Base-by-base conservation (phyloP, 2,329 filamentous ascomycete genomes). In the Madurella mycetomatis region DNA sequence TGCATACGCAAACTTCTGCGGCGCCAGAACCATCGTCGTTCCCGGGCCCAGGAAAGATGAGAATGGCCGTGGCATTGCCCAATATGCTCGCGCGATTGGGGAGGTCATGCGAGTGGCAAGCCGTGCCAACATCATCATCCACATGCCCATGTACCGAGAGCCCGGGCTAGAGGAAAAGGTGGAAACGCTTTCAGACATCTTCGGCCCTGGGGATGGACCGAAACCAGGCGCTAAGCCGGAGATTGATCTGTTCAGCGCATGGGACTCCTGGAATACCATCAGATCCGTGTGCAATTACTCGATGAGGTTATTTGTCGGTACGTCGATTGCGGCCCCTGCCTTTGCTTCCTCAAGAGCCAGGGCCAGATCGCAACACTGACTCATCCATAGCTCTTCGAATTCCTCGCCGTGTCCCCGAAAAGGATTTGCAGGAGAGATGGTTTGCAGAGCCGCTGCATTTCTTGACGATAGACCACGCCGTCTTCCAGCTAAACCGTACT, bases 221-320 rank as follows among this genome's bases (percentile, higher is more conserved):
- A 56, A 65, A 9, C 57, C 70, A 1, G 66, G 70, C 12, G 61
- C 70, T 34, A 64, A 65, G 7, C 73, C 76, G 32, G 78, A 83
- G 18, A 74, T 86, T 56, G 87, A 92, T 64, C 70, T 88, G 0
- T 94, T 90, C 70, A 85, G 85, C 50, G 80, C 86, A 2, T 99
- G 95, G 95, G 92, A 97, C 71, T 86, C 88, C 1, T 99, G 94
- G 94, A 87, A 99, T 69, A 79, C 86, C 18, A 87, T 99, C 65
- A 82, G 94, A 50, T 86, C 85, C 50, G 77, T 90, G 54, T 96
- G 91, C 80, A 87, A 86, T 73, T 97, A 99, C 72, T 87, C 86
- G 70, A 73, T 80, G 53, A 83, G 90, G 68, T 78, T 99, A 39
- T 87, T 84, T 65, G 83, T 96, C 71, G 89, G 92, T 96, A 86